phyloP scores from a whole-genome alignment of 2,329 filamentous ascomycete genomes.

The Aspergillus pseudonomiae region DNA sequence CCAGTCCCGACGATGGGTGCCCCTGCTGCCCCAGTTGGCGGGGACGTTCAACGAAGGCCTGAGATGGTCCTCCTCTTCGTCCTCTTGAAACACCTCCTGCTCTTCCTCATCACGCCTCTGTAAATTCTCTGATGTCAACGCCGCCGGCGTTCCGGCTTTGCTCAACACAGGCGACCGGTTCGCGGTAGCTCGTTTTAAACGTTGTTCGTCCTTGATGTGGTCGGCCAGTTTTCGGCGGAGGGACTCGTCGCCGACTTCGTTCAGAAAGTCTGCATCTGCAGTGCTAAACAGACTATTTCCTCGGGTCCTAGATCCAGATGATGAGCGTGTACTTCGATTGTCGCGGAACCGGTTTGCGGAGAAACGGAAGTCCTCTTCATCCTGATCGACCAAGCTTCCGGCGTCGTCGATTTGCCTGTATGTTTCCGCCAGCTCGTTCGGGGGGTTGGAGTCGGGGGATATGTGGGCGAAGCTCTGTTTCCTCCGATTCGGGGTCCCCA shows the following conservation, averaged over 20 bases:
- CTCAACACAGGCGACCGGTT: constrained; percentile 45
- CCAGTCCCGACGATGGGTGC: constrained; percentile 38
- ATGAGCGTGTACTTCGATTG: constrained; percentile 27
- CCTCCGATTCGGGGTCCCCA: constrained; percentile 33
- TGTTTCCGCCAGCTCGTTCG: constrained; percentile 40
- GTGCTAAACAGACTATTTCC: constrained; percentile 25
- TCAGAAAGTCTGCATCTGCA: constrained; percentile 38
- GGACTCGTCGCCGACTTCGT: constrained; percentile 37
- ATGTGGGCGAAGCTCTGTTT: constrained; percentile 26
- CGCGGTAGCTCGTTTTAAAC: constrained; percentile 42
- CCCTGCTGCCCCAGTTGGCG: constrained; percentile 40
- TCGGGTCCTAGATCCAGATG: constrained; percentile 27
- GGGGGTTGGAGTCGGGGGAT: constrained; percentile 44
- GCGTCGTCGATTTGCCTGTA: constrained; percentile 46
- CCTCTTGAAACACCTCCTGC: constrained; percentile 15
- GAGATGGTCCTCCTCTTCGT: constrained; percentile 28
- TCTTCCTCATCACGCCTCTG: constrained; percentile 39
- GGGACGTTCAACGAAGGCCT: constrained; percentile 42
- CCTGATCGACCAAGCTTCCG: constrained; percentile 38
- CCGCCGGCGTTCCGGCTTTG: constrained; percentile 31
- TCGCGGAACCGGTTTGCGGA: constrained; percentile 6
- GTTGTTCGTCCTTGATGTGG: constrained; percentile 42
- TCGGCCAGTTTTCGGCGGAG: constrained; percentile 39
- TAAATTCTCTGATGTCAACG: constrained; percentile 41
- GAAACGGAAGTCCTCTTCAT: constrained; percentile 30